Evolutionary conservation across 306 rosid genomes (phyloP).

Genomic region (Styphnolobium japonicum): DNA sequence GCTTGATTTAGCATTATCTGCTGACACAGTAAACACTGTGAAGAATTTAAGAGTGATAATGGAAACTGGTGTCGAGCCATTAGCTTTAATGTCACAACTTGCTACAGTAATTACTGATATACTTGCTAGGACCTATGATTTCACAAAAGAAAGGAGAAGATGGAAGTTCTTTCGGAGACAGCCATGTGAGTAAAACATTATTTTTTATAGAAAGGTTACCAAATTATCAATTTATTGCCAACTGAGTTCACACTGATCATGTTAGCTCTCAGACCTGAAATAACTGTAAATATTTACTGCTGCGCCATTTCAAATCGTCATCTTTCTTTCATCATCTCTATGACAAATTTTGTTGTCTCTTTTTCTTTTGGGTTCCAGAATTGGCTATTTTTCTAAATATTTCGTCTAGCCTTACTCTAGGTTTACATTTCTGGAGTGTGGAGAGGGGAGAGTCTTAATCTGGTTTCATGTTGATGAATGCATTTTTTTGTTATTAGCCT

Average conservation of each 20-base stretch:
- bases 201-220: neutral
- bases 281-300: neutral
- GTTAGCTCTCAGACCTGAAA: neutral
- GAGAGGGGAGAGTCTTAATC: slow-evolving; percentile 3
- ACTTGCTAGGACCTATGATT: slow-evolving; percentile 92
- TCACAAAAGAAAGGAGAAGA: slow-evolving; percentile 64
- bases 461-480: neutral
- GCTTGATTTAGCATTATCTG: slow-evolving; percentile 95
- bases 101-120: slow-evolving; percentile 95
- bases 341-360: neutral
- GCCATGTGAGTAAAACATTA: slow-evolving; percentile 59
- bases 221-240: slow-evolving; percentile 16
- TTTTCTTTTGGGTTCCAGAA: neutral
- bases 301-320: neutral
- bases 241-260: neutral
- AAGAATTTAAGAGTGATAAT: slow-evolving; percentile 88
- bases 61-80: slow-evolving; percentile 96
- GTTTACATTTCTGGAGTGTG: neutral
- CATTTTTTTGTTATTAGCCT: neutral
- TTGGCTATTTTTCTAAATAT: neutral
- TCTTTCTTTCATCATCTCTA: neutral
- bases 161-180: slow-evolving; percentile 88
- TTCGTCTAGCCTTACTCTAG: neutral
- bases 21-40: slow-evolving; percentile 95
- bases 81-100: slow-evolving; percentile 95